Percentiles rank a stretch among this genome's conserved stretches.
phyloP scores from a whole-genome alignment of 495 filamentous ascomycete genomes.

The Neurospora cerealis region DNA sequence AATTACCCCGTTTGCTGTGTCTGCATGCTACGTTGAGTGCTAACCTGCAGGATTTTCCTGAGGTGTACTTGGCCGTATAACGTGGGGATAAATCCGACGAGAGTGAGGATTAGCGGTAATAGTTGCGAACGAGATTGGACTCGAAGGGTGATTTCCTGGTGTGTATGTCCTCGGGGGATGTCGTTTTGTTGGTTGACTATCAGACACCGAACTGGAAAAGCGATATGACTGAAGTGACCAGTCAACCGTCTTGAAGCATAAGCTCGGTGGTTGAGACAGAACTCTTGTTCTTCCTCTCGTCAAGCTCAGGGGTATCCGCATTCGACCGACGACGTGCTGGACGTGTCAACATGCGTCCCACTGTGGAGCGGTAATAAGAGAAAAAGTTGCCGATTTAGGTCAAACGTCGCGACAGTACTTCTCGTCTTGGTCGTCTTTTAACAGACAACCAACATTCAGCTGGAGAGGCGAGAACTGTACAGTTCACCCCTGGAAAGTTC shows the following conservation, averaged over 20 bases:
- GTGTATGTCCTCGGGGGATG: neutral
- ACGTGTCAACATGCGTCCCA: too few relatives aligned
- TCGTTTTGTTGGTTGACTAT: neutral
- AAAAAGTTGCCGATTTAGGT: too few relatives aligned
- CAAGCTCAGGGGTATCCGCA: neutral
- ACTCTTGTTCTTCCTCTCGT: neutral
- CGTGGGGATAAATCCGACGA: neutral
- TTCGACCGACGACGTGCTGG: neutral
- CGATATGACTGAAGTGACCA: neutral
- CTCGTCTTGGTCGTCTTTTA: too few relatives aligned
- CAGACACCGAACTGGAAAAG: neutral
- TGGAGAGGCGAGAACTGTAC: too few relatives aligned
- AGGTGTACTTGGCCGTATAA: neutral
- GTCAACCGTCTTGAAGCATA: neutral
- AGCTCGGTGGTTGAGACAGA: neutral
- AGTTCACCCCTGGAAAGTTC: too few relatives aligned
- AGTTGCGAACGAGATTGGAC: neutral
- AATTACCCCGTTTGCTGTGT: too few relatives aligned
- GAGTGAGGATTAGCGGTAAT: neutral
- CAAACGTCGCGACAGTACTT: too few relatives aligned
- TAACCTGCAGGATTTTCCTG: too few relatives aligned
- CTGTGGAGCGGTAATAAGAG: too few relatives aligned
- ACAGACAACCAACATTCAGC: too few relatives aligned
- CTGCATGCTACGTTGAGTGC: too few relatives aligned
- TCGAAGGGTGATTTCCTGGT: neutral